These are phyloP conservation scores for Solanum microdontum DNA, from an alignment of 257 asterid species.

Conservation along the genomic window DNA sequence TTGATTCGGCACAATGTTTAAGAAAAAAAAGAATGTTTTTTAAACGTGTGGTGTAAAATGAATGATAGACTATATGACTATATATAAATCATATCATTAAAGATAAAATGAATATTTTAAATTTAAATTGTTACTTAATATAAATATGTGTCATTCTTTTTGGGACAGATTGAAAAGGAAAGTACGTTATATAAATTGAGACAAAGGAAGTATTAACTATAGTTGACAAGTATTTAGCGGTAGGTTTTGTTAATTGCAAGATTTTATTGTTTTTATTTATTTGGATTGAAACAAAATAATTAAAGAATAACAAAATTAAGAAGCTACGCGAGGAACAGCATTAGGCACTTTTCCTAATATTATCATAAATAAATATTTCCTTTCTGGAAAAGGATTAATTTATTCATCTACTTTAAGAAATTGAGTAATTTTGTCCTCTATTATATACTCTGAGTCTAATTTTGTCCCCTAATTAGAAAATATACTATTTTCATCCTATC, in stretches of 20 bases:
- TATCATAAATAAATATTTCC: not conserved
- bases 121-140: too few species aligned
- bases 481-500: too few species aligned
- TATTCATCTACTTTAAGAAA: not conserved
- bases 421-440: not conserved
- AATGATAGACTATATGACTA: too few species aligned
- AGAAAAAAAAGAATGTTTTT: too few species aligned
- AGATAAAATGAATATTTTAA: too few species aligned
- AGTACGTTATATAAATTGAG: too few species aligned
- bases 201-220: not conserved
- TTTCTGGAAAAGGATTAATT: not conserved
- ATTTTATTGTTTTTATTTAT: not conserved
- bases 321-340: not conserved
- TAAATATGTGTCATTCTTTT: too few species aligned
- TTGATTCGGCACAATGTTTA: too few species aligned
- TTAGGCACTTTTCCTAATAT: not conserved
- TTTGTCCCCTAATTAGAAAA: not conserved
- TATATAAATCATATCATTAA: too few species aligned
- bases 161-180: too few species aligned
- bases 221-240: not conserved
- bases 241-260: not conserved
- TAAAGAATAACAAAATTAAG: not conserved
- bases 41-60: too few species aligned
- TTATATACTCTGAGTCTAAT: not conserved
- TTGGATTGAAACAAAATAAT: not conserved